Base-by-base conservation (phyloP, 257 asterid genomes). In the Anisodus tanguticus region DNA sequence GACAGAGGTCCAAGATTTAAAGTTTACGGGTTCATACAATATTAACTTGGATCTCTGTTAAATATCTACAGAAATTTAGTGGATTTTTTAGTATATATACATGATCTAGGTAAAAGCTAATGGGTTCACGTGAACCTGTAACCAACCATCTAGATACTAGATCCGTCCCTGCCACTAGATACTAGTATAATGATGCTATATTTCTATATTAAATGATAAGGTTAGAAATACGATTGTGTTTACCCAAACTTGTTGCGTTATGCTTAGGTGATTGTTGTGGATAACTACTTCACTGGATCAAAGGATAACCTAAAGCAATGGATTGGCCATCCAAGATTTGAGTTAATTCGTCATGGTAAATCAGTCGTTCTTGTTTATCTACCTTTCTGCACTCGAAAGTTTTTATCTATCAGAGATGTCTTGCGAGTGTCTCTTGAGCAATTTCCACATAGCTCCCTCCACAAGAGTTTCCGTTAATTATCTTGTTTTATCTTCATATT, bases 241-340 rank as follows among this genome's bases (percentile, higher is more conserved):
- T 74, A 74, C 62, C 37, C 2, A 49, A 49, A 49, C 43, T 51
- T 76, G 41, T 53, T 76, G 81, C 39, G 10, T 51, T 80, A 59
- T 37, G 12, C 11, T 76, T 78, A 96, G 99, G 97, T 97, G 83
- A 87, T 97, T 88, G 99, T 97, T 80, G 97, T 85, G 86, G 99
- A 97, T 84, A 97, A 97, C 88, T 97, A 89, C 90, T 97, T 97
- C 72, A 97, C 99, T 84, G 99, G 99, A 54, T 92, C 97, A n/a
- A 97, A 95, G 87, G 98, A 97, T 86, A 97, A 97, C 92, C 86
- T 97, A 72, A 91, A 68, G 88, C 97, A 93, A 74, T 97, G 99
- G 99, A 85, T 97, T 83, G 98, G 98, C 80, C 99, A 95, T 85
- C 99, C 98, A 6, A 91, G 98, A 87, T 97, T 97, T 76, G 99